Conservation (phyloP, 116 monocot genomes). For the Phalaenopsis hybrid region DNA sequence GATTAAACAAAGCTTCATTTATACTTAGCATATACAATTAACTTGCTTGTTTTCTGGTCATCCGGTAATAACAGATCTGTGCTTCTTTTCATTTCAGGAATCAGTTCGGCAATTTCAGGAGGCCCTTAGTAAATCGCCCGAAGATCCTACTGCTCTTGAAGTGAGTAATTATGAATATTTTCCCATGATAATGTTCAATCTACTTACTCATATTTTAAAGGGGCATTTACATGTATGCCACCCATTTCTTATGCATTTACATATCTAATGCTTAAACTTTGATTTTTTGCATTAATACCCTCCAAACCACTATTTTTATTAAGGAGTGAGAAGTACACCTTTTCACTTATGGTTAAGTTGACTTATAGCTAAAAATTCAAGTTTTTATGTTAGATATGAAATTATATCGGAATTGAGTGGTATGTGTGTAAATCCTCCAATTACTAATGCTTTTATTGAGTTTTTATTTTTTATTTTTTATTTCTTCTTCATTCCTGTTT, state of each 20-base stretch:
- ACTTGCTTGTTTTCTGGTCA: neutral
- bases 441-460: neutral
- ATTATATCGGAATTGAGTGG: no score
- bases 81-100: constrained; percentile 23
- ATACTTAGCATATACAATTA: neutral
- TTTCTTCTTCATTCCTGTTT: neutral
- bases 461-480: neutral
- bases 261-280: no score
- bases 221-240: no score
- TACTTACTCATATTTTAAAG: neutral
- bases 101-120: constrained; percentile 54
- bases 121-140: constrained; percentile 47
- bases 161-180: constrained; percentile 32
- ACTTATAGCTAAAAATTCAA: no score
- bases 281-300: no score
- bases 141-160: constrained; percentile 67
- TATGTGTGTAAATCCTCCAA: no score
- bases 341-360: no score
- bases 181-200: neutral
- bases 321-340: no score
- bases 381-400: no score
- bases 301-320: no score
- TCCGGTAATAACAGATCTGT: neutral
- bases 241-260: no score
- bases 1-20: neutral